phyloP scores from a whole-genome alignment of 441 rosid species.

The Adansonia gregorii region DNA sequence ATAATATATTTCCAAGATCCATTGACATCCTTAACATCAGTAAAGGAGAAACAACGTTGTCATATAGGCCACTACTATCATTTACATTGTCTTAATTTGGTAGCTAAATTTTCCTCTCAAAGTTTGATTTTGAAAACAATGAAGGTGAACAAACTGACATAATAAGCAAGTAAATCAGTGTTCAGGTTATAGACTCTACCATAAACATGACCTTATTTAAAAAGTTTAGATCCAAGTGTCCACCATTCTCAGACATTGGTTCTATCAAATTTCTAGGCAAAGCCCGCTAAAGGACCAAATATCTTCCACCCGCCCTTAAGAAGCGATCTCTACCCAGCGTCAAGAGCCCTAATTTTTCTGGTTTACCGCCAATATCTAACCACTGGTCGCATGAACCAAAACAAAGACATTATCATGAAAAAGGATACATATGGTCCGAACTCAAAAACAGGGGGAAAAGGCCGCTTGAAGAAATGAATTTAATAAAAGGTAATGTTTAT shows the following conservation, averaged over 20 bases:
- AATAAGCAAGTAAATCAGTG: background rate
- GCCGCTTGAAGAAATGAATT: constrained; percentile 83
- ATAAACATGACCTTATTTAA: background rate
- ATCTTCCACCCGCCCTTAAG: constrained; percentile 37
- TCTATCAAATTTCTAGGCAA: background rate
- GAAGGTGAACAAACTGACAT: background rate
- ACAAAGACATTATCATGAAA: constrained; percentile 84
- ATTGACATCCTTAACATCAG: too few species aligned
- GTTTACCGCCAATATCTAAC: constrained; percentile 64
- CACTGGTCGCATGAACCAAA: constrained; percentile 68
- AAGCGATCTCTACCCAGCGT: constrained; percentile 89
- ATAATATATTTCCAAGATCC: background rate
- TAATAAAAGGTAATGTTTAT: constrained; percentile 44
- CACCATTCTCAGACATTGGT: background rate
- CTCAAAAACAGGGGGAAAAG: constrained; percentile 81
- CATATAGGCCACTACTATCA: background rate
- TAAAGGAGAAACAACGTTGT: too few species aligned
- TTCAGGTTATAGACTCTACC: background rate
- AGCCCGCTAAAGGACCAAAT: background rate
- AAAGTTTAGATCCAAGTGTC: background rate
- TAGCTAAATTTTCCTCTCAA: background rate
- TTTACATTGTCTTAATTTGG: background rate
- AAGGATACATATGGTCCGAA: constrained; percentile 81
- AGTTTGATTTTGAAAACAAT: background rate
- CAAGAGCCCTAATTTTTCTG: constrained; percentile 82